phyloP scores from a whole-genome alignment of 2,329 filamentous ascomycete genomes.

The Myrmaecium sp. region DNA sequence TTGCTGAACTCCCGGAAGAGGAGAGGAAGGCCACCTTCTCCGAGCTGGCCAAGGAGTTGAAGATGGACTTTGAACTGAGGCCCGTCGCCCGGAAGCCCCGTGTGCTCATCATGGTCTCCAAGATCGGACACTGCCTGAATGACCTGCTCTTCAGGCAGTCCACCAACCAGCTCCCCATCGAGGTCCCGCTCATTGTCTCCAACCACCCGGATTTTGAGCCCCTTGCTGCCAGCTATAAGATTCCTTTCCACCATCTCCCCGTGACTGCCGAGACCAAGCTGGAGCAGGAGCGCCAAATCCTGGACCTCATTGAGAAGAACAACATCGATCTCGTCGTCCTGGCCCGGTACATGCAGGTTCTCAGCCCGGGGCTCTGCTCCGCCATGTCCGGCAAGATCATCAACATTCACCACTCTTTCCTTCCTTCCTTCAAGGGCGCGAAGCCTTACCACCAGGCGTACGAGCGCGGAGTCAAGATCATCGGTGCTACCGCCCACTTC shows the following conservation, averaged over 20 bases:
- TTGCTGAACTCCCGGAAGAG: slow-evolving; percentile 26
- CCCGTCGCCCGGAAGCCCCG: slow-evolving; percentile 52
- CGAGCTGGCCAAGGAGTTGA: slow-evolving; percentile 43
- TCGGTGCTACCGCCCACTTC: slow-evolving; percentile 72
- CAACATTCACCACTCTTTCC: slow-evolving; percentile 81
- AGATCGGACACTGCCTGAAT: slow-evolving; percentile 75
- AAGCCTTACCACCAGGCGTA: slow-evolving; percentile 82
- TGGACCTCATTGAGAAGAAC: slow-evolving; percentile 52
- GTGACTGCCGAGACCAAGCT: slow-evolving; percentile 64
- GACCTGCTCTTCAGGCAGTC: slow-evolving; percentile 67
- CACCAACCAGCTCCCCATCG: slow-evolving; percentile 56
- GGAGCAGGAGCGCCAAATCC: slow-evolving; percentile 53
- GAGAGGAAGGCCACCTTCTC: slow-evolving; percentile 40
- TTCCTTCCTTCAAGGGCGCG: slow-evolving; percentile 76
- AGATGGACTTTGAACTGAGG: slow-evolving; percentile 56
- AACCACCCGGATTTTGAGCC: slow-evolving; percentile 61
- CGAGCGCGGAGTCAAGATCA: slow-evolving; percentile 76
- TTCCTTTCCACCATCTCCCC: slow-evolving; percentile 66
- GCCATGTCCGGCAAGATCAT: slow-evolving; percentile 77
- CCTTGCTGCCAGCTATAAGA: slow-evolving; percentile 55
- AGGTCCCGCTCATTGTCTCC: slow-evolving; percentile 62
- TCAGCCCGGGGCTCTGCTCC: slow-evolving; percentile 55
- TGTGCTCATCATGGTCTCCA: slow-evolving; percentile 78
- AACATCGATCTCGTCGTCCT: slow-evolving; percentile 64
- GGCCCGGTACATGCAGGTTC: slow-evolving; percentile 76